A percentile compares a stretch with the other conserved stretches of the same genome.
phyloP scores from a whole-genome alignment of 2,329 filamentous ascomycete genomes.

The Leptographium lundbergii region DNA sequence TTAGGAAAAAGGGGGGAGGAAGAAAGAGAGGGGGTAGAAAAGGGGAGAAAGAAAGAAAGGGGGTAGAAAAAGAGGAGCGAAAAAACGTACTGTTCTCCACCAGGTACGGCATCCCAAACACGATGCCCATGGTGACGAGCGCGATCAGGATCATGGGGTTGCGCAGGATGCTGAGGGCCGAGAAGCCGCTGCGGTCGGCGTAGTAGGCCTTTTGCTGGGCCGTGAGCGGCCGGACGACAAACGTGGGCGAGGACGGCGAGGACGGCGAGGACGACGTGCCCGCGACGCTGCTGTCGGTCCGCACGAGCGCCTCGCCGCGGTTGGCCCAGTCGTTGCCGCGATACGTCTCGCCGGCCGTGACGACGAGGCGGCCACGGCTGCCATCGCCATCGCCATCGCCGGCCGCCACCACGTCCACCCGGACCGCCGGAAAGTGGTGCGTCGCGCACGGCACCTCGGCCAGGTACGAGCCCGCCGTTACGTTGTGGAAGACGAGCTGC shows the following conservation, averaged over 20 bases:
- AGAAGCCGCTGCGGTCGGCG: constrained; percentile 62
- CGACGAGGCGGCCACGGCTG: constrained; percentile 21
- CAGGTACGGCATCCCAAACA: constrained; percentile 88
- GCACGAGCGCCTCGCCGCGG: constrained; percentile 50
- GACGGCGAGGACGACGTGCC: constrained; percentile 10
- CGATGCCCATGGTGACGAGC: constrained; percentile 66
- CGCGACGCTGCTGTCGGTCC: constrained; percentile 23
- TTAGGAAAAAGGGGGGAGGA: neutral
- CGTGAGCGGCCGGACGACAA: constrained; percentile 46
- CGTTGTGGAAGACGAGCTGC: constrained; percentile 63
- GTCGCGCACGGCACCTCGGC: constrained; percentile 67
- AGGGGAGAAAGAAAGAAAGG: neutral
- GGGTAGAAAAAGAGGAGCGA: neutral
- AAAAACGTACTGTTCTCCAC: constrained; percentile 75
- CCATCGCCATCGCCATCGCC: constrained; percentile 4
- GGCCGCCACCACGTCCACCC: constrained; percentile 38
- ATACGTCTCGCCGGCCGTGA: constrained; percentile 72
- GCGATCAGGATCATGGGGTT: constrained; percentile 96
- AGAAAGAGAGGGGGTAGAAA: neutral
- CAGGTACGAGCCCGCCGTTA: constrained; percentile 64
- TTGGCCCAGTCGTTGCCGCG: constrained; percentile 85
- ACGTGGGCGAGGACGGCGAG: constrained; percentile 11
- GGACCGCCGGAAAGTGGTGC: constrained; percentile 63
- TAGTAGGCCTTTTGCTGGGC: constrained; percentile 62
- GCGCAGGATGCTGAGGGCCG: constrained; percentile 70